Evolutionary conservation across 2,329 filamentous ascomycete species (phyloP).

Genomic region (Leptographium galeiforme): DNA sequence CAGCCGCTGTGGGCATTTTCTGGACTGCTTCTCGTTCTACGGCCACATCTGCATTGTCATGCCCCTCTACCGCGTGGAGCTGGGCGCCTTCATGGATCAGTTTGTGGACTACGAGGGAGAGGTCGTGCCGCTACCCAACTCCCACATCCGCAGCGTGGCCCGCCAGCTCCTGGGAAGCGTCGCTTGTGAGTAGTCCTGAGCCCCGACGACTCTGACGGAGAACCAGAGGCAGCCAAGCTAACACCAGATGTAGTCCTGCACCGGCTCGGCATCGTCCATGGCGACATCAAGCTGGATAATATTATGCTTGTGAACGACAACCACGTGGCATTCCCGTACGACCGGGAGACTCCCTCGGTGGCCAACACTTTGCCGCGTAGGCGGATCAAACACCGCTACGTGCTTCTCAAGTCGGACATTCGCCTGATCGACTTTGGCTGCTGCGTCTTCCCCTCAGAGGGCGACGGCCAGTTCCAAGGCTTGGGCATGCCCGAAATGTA

Average conservation of each 20-base stretch:
- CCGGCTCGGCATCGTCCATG: not conserved
- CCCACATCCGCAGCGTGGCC: not conserved
- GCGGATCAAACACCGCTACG: too few relatives aligned
- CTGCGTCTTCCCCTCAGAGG: not conserved
- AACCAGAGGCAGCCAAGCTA: not conserved
- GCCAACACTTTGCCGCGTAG: rapidly evolving
- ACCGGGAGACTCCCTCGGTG: not conserved
- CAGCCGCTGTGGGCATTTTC: not conserved
- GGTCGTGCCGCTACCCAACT: not conserved
- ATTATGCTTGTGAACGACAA: not conserved
- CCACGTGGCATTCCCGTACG: not conserved
- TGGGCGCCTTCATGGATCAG: not conserved
- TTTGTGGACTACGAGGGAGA: not conserved
- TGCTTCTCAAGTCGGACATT: not conserved
- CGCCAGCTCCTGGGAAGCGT: not conserved
- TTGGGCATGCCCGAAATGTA: slow-evolving; percentile 30
- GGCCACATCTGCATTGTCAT: not conserved
- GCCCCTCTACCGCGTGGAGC: not conserved
- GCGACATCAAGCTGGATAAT: not conserved
- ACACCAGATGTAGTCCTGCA: not conserved
- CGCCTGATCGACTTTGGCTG: not conserved
- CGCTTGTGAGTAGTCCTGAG: not conserved
- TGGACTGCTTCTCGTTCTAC: not conserved
- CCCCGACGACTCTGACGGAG: not conserved
- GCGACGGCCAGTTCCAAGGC: not conserved